Conservation (phyloP, 2,329 filamentous ascomycete genomes). For the Sphaerostilbella broomeana region DNA sequence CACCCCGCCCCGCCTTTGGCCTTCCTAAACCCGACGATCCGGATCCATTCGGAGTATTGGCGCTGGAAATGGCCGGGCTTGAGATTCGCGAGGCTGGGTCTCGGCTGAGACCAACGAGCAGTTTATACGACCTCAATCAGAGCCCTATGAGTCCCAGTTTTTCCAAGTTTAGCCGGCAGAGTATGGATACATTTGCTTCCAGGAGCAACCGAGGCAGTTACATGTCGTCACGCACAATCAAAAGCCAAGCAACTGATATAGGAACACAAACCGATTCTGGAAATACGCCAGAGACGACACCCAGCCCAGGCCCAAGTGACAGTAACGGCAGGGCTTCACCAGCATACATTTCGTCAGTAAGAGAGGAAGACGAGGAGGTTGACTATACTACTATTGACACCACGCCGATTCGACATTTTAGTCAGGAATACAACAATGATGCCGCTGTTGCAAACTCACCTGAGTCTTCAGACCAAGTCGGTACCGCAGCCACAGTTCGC, state of each 20-base stretch:
- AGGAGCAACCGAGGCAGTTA: constrained; percentile 66
- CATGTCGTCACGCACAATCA: constrained; percentile 64
- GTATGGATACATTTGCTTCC: constrained; percentile 56
- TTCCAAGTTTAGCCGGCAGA: constrained; percentile 54
- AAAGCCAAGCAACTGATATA: constrained; percentile 64
- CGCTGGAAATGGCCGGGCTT: constrained; percentile 82
- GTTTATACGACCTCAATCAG: constrained; percentile 76
- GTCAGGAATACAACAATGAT: constrained; percentile 31
- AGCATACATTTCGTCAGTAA: constrained; percentile 29
- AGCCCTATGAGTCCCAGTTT: constrained; percentile 68
- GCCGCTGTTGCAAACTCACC: constrained; percentile 17
- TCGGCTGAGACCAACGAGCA: constrained; percentile 61
- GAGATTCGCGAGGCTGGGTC: constrained; percentile 87
- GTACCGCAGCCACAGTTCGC: neutral
- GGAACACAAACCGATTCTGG: constrained; percentile 56
- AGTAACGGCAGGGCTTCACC: constrained; percentile 36
- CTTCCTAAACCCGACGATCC: constrained; percentile 74
- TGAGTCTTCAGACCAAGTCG: constrained; percentile 17
- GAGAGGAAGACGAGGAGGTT: constrained; percentile 46
- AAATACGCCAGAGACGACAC: constrained; percentile 48
- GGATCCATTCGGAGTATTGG: constrained; percentile 85
- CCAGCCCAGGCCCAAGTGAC: constrained; percentile 48
- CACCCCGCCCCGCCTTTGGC: constrained; percentile 57
- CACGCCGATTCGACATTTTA: constrained; percentile 41
- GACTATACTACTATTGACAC: constrained; percentile 56